These are phyloP conservation scores for Penicillium sp. DNA, from an alignment of 2,329 filamentous ascomycete species.

Conservation along the genomic window DNA sequence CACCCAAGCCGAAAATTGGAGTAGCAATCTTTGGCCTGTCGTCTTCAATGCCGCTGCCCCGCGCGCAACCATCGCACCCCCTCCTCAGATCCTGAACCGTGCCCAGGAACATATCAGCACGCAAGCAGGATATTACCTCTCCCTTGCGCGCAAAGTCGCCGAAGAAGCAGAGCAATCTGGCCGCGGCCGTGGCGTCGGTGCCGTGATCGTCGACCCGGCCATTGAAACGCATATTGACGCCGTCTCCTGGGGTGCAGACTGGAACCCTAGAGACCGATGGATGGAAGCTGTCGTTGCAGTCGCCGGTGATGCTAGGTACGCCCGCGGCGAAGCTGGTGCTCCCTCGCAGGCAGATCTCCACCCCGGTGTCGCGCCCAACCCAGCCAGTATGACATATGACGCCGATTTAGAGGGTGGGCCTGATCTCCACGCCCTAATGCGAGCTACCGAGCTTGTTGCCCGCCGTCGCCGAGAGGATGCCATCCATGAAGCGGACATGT, in stretches of 20 bases:
- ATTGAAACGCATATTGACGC: conserved; percentile 26
- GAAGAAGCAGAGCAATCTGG: conserved; percentile 35
- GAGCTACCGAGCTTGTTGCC: conserved; percentile 41
- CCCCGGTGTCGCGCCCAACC: conserved; percentile 20
- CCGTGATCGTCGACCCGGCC: conserved; percentile 44
- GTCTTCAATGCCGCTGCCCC: conserved; percentile 44
- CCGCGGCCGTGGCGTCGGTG: conserved; percentile 39
- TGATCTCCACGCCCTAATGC: conserved; percentile 46
- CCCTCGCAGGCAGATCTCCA: conserved; percentile 22
- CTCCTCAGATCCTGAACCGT: conserved; percentile 34
- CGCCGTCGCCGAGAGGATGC: conserved; percentile 35
- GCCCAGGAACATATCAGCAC: conserved; percentile 35
- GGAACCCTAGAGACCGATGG: conserved; percentile 24
- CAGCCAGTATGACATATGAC: conserved; percentile 24
- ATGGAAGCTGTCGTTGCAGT: conserved; percentile 41
- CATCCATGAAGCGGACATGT: background rate
- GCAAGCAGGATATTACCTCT: conserved; percentile 37
- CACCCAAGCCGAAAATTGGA: conserved; percentile 42
- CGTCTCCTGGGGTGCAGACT: conserved; percentile 13
- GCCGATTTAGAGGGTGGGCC: conserved; percentile 40
- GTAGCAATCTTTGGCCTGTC: conserved; percentile 41
- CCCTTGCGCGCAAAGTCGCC: conserved; percentile 38
- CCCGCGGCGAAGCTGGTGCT: conserved; percentile 26
- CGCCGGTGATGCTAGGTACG: conserved; percentile 43
- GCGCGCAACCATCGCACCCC: conserved; percentile 40